phyloP scores from a whole-genome alignment of 208 protist species.

The Wallacemonas rigidus region DNA sequence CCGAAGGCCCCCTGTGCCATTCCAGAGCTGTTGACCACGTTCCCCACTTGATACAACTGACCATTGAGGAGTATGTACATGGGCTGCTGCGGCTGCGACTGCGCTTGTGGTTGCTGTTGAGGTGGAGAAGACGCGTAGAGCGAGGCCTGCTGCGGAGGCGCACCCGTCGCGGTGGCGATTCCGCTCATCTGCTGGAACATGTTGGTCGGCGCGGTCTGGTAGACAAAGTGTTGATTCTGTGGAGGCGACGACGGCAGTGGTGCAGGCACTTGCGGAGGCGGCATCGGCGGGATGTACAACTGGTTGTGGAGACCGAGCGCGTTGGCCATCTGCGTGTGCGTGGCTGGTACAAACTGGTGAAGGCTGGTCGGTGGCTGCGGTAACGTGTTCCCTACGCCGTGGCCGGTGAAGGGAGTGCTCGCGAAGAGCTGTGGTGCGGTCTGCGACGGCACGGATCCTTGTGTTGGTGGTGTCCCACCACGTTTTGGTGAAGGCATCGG shows the following conservation, averaged over 20 bases:
- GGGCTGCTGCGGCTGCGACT: not conserved
- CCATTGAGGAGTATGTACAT: conserved; percentile 1
- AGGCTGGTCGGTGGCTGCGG: not conserved
- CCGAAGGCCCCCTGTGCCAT: too few relatives aligned
- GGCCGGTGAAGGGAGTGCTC: too few relatives aligned
- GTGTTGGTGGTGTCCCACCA: too few relatives aligned
- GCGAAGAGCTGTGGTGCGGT: too few relatives aligned
- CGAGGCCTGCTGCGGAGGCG: not conserved
- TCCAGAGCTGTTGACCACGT: too few relatives aligned
- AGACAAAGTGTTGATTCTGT: not conserved
- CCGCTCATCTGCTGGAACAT: not conserved
- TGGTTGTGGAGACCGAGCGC: not conserved
- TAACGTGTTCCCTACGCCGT: too few relatives aligned
- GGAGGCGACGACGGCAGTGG: not conserved
- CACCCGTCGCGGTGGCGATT: too few relatives aligned
- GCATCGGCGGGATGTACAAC: not conserved
- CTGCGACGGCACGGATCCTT: too few relatives aligned
- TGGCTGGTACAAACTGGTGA: not conserved
- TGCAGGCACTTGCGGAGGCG: not conserved
- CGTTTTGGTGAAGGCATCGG: too few relatives aligned
- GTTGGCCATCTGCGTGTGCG: not conserved
- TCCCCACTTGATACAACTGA: not conserved
- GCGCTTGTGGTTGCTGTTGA: not conserved
- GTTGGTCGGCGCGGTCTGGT: not conserved
- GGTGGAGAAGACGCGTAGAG: not conserved